These are phyloP conservation scores for Beta vulgaris DNA, from an alignment of 148 eudicot genomes.

Conservation along the genomic window DNA sequence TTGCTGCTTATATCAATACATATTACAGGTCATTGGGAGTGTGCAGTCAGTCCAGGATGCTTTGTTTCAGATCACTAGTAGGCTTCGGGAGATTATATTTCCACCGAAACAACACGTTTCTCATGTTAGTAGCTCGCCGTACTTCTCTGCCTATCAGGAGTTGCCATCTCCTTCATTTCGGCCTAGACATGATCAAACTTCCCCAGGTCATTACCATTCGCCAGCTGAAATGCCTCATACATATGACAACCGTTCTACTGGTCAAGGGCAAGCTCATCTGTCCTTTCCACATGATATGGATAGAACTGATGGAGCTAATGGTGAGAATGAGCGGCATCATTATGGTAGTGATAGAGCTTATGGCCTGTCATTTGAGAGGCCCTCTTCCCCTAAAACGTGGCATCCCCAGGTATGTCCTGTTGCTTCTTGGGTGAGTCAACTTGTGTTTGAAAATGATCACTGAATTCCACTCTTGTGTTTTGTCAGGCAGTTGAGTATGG, in stretches of 20 bases:
- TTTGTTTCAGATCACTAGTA: conserved; percentile 54
- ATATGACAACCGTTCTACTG: conserved; percentile 29
- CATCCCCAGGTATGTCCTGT: conserved; percentile 36
- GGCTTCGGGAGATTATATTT: conserved; percentile 50
- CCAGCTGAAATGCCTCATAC: conserved; percentile 38
- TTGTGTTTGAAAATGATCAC: not conserved
- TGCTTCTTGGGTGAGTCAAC: conserved; percentile 6
- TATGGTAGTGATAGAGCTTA: conserved; percentile 40
- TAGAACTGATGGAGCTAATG: conserved; percentile 33
- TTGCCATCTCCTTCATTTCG: conserved; percentile 48
- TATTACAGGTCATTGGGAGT: conserved; percentile 49
- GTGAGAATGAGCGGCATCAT: conserved; percentile 31
- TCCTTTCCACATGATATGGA: conserved; percentile 36
- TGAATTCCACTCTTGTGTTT: conserved; percentile 14
- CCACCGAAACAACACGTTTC: conserved; percentile 34
- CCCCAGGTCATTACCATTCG: conserved; percentile 49
- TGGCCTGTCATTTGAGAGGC: conserved; percentile 38
- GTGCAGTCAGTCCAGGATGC: conserved; percentile 60
- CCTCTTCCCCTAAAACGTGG: conserved; percentile 46
- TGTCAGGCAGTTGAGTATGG: conserved; percentile 41
- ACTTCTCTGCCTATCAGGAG: conserved; percentile 37
- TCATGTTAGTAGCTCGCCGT: conserved; percentile 31
- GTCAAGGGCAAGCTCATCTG: conserved; percentile 29
- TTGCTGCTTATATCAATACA: not conserved
- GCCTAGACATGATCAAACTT: conserved; percentile 50